Percentiles rank a stretch among this genome's conserved stretches.
Evolutionary conservation across 805 yeast genomes (phyloP).

Genomic region (Cyberlindnera samutprakarnensis): DNA sequence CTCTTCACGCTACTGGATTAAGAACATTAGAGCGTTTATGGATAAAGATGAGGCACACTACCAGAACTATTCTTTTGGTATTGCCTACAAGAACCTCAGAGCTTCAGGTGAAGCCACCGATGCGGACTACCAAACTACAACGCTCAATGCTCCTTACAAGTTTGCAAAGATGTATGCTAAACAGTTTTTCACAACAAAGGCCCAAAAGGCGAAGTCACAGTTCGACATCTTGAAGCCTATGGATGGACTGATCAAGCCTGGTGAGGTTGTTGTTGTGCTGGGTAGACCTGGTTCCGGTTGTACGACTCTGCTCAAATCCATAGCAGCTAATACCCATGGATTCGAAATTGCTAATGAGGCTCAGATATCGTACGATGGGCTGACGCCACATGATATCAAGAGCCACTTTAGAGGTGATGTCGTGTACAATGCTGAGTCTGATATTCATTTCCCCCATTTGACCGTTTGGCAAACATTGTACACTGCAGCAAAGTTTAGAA

Average conservation of each 20-base stretch:
- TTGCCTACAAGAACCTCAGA: conserved; percentile 49
- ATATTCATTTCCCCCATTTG: conserved; percentile 54
- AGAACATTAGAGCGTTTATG: conserved; percentile 44
- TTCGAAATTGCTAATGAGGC: conserved; percentile 39
- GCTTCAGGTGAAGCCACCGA: conserved; percentile 55
- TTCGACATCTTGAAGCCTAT: conserved; percentile 43
- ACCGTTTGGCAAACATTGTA: conserved; percentile 54
- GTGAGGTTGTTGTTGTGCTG: conserved; percentile 62
- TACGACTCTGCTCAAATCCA: conserved; percentile 50
- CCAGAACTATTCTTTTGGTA: conserved; percentile 48
- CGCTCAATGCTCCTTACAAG: conserved; percentile 34
- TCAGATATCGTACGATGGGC: conserved; percentile 40
- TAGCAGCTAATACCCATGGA: conserved; percentile 51
- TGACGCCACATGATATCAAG: conserved; percentile 36
- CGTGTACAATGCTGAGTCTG: conserved; percentile 56
- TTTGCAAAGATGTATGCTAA: conserved; percentile 11
- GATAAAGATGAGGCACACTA: conserved; percentile 54
- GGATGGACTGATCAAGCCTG: conserved; percentile 49
- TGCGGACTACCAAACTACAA: conserved; percentile 61
- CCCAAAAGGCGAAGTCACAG: conserved; percentile 20
- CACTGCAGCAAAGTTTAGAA: conserved; percentile 46
- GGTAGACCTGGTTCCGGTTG: conserved; percentile 80
- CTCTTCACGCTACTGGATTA: conserved; percentile 55
- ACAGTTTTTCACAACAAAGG: conserved; percentile 13
- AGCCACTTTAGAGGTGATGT: conserved; percentile 52